Percentiles rank a stretch among this genome's conserved stretches.
Conservation (phyloP, 1,139 yeast genomes). For the Pichia sp. region DNA sequence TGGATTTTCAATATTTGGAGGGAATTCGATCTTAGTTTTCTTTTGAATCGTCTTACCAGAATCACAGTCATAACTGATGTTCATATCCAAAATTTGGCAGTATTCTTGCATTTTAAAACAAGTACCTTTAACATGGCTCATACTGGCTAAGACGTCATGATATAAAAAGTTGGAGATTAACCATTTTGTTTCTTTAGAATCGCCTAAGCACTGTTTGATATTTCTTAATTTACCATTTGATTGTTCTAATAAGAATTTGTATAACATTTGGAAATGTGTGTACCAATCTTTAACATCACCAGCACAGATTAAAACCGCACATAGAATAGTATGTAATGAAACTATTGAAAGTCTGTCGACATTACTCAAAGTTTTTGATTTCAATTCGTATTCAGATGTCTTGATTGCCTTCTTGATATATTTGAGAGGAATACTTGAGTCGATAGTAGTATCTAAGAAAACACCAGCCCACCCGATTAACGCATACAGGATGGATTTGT, state of each 20-base stretch:
- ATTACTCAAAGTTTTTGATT: conserved; percentile 15
- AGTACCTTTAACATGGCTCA: conserved; percentile 37
- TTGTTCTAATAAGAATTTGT: conserved; percentile 39
- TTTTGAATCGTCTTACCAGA: too few relatives aligned
- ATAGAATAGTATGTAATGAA: conserved; percentile 23
- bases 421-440: conserved; percentile 6
- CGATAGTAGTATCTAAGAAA: conserved; percentile 21
- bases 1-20: too few relatives aligned
- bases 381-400: conserved; percentile 9
- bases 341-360: conserved; percentile 20
- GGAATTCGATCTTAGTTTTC: too few relatives aligned
- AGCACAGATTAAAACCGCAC: conserved; percentile 36
- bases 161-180: conserved; percentile 41
- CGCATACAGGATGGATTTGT: conserved; percentile 40
- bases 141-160: conserved; percentile 41
- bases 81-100: conserved; percentile 26
- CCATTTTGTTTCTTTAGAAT: conserved; percentile 42
- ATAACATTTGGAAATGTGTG: conserved; percentile 39
- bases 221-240: conserved; percentile 34
- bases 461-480: conserved; percentile 45
- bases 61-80: neutral
- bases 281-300: conserved; percentile 46
- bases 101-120: conserved; percentile 36
- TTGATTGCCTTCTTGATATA: conserved; percentile 19
- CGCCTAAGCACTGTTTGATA: conserved; percentile 32